Evolutionary conservation across 805 yeast genomes (phyloP), one percentile per base, ranked within the genome.

Genomic region (Spathaspora girioi): DNA sequence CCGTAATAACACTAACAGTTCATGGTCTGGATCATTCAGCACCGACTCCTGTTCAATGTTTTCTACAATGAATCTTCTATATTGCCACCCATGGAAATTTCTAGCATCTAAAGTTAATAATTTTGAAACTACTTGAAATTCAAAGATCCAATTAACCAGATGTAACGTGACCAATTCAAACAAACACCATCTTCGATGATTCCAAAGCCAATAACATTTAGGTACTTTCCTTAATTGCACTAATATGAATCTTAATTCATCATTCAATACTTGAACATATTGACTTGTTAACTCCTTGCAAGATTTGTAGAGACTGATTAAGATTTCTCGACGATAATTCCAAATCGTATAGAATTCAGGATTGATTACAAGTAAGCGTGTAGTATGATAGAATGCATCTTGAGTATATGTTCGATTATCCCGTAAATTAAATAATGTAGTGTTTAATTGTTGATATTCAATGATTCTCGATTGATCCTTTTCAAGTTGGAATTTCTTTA

Each of bases 141-240:
- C 99, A 31, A 61, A 64, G n/a, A 72, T 65, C 94, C 96, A 90
- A 49, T 84, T 69, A 10, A 86, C 81, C 38, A 62, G 58, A 1
- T 77, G 74, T 32, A 81, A 79, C 17, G 73, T 63, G 35, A 80
- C 76, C 41, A 73, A 52, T 52, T 64, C 62, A 49, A 58, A 59
- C 40, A 93, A 67, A 43, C 87, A 79, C 98, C 99, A 94, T 10
- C 80, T 70, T 38, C 99, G 75, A 64, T 94, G 97, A 59, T 85
- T 87, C 97, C 98, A 94, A 11, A 94, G 84, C 97, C 98, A 94
- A 63, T 94, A 94, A 41, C 92, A 89, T 65, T 94, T 94, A 1
- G 99, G 98, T 57, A 69, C 84, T 50, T 75, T 68, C 50, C 79
- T 80, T 58, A 94, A 68, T 56, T 83, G 80, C 0, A 64, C 67